Percentiles rank a stretch among this genome's conserved stretches.
Evolutionary conservation across 192 early-diverging fungal genomes (phyloP).

Genomic region (Backusella tarrabulga): DNA sequence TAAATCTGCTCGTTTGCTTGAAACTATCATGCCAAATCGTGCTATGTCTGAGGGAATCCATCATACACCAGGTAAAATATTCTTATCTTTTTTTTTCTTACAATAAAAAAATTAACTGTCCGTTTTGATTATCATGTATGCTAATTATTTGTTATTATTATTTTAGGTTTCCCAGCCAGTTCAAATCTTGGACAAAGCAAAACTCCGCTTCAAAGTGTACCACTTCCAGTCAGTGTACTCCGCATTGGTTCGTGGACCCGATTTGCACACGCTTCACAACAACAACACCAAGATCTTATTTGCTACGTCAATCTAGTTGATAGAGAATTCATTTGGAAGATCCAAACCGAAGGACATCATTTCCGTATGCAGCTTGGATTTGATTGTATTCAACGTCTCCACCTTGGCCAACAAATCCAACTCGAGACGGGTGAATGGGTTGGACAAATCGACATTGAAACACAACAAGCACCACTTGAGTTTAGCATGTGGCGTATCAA

Average conservation of each 20-base stretch:
- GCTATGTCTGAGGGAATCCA: conserved; percentile 15
- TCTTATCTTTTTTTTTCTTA: too few species aligned
- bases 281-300: not conserved
- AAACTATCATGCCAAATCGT: not conserved
- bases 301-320: not conserved
- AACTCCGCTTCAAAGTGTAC: conserved; percentile 8
- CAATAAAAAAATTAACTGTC: not conserved
- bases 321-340: conserved; percentile 21
- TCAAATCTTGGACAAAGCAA: not conserved
- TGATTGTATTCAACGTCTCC: conserved; percentile 41
- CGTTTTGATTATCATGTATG: not conserved
- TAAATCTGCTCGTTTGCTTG: not conserved
- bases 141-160: not conserved
- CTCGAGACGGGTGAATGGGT: conserved; percentile 14
- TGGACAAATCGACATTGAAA: conserved; percentile 21
- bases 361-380: conserved; percentile 61
- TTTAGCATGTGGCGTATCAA: conserved; percentile 42
- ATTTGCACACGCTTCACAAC: conserved; percentile 7
- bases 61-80: not conserved
- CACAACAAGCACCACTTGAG: not conserved
- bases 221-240: conserved; percentile 20
- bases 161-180: conserved; percentile 5
- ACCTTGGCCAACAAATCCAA: conserved; percentile 24
- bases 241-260: conserved; percentile 32
- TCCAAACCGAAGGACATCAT: conserved; percentile 40